These are phyloP conservation scores for Xylaria hypoxylon DNA, from an alignment of 2,329 filamentous ascomycete genomes.

Conservation along the genomic window DNA sequence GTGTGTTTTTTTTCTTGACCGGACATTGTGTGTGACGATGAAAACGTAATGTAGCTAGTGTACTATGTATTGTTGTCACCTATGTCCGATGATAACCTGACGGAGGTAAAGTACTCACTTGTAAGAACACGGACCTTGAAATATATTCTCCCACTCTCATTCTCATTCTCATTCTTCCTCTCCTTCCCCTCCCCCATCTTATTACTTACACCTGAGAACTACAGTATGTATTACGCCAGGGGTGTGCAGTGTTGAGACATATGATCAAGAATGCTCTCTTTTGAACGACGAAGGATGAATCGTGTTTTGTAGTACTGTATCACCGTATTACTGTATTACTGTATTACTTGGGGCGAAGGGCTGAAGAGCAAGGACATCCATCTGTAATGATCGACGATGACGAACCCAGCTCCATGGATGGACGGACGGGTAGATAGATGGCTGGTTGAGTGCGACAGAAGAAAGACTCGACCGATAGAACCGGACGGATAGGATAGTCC, in stretches of 20 bases:
- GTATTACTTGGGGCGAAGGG: background rate
- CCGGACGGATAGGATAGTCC: conserved; percentile 1
- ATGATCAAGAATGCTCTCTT: background rate
- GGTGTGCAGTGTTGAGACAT: background rate
- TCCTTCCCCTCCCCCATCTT: background rate
- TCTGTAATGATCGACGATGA: conserved; percentile 29
- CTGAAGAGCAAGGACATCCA: conserved; percentile 10
- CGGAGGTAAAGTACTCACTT: background rate
- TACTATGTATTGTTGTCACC: conserved; percentile 15
- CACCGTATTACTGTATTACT: no score
- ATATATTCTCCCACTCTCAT: background rate
- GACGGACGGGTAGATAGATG: conserved; percentile 6
- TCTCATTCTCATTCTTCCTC: background rate
- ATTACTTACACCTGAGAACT: background rate
- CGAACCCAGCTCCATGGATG: conserved; percentile 37
- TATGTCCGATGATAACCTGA: conserved; percentile 11
- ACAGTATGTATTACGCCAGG: background rate
- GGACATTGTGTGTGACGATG: conserved; percentile 5
- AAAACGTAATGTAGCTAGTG: no score
- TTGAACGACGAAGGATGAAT: no score
- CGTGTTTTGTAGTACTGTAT: no score
- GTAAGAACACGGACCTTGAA: background rate
- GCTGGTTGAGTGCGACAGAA: conserved; percentile 9
- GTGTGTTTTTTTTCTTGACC: background rate
- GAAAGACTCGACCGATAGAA: conserved; percentile 17